Base-by-base conservation (phyloP, 2,329 filamentous ascomycete genomes). In the Penicillium sp. region DNA sequence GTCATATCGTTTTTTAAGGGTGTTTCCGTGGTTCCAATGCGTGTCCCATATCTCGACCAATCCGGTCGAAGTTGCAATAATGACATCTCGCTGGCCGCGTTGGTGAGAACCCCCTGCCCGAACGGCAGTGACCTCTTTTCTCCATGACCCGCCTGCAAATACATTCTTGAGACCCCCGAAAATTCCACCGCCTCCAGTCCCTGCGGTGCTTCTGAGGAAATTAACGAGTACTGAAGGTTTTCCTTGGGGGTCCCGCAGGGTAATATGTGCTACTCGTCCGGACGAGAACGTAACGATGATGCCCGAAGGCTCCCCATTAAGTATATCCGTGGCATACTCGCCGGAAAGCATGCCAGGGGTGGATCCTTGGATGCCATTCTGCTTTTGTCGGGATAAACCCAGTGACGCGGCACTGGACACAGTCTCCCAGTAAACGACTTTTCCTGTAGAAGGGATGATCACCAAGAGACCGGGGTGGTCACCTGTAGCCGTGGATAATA, bases 391-490 rank as follows among this genome's bases (percentile, higher is more conserved):
- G 67, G 93, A 89, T 39, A 95, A 84, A 60, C 89, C 90, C 53
- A 95, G 82, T 1, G 90, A 91, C 38, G 92, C 89, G 10, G 91
- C 92, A 72, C 87, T 92, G 54, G 93, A 92, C 61, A 97, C 89
- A 38, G 91, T 95, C 72, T 97, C 94, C 92, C 94, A 97, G 73
- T 94, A 97, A 43, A 90, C 87, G 50, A 97, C 85, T 72, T 88
- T 92, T 50, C 94, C 94, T 47, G 82, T 92, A 18, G 84, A 85
- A 13, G 93, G 89, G 77, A 93, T 90, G 37, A 97, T 82, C 37
- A 97, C 84, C 29, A 99, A 85, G 37, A 99, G 81, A 2, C 94
- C 94, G 34, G 92, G 89, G 64, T 96, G 89, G 47, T 85, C 85
- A n/a, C 85, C 85, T 5, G 89, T 87, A 5, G 90, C 89, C 48